Percentiles rank a stretch among this genome's conserved stretches.
Evolutionary conservation across 2,329 filamentous ascomycete genomes (phyloP).

Genomic region (Cordyceps fumosorosea): DNA sequence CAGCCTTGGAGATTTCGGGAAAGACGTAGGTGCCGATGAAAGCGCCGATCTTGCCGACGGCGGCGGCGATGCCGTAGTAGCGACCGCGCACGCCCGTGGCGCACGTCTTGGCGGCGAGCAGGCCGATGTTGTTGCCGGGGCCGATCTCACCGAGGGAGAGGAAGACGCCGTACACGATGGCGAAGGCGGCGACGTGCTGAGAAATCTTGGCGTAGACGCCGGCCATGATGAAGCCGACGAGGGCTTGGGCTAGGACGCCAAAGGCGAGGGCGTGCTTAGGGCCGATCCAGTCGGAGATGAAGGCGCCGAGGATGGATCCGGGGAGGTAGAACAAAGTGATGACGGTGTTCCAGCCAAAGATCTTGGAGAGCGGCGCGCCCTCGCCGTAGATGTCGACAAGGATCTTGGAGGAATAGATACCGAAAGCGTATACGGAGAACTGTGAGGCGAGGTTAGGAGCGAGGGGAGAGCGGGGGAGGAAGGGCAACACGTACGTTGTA

Average conservation of each 20-base stretch:
- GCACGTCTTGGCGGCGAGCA: conserved; percentile 79
- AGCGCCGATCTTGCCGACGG: conserved; percentile 69
- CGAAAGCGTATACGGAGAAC: conserved; percentile 79
- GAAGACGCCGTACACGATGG: conserved; percentile 34
- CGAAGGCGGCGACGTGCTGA: conserved; percentile 35
- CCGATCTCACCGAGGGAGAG: conserved; percentile 49
- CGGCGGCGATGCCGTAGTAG: conserved; percentile 66
- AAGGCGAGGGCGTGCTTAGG: conserved; percentile 66
- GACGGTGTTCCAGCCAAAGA: conserved; percentile 83
- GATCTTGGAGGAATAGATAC: conserved; percentile 77
- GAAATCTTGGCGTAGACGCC: conserved; percentile 66
- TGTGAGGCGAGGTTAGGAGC: conserved; percentile 13
- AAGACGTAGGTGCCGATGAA: conserved; percentile 84
- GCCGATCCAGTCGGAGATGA: conserved; percentile 70
- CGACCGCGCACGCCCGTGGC: conserved; percentile 82
- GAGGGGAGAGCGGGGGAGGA: background rate
- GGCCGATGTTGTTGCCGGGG: conserved; percentile 85
- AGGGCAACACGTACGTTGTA: conserved; percentile 52
- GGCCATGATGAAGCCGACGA: conserved; percentile 85
- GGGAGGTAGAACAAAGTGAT: conserved; percentile 87
- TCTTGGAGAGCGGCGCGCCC: conserved; percentile 59
- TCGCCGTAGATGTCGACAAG: conserved; percentile 57
- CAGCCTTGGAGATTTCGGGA: conserved; percentile 61
- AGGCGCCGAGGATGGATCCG: conserved; percentile 71
- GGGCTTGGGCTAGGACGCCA: conserved; percentile 64